Base-by-base conservation (phyloP, 495 filamentous ascomycete genomes). In the Trypethelium eluteriae region DNA sequence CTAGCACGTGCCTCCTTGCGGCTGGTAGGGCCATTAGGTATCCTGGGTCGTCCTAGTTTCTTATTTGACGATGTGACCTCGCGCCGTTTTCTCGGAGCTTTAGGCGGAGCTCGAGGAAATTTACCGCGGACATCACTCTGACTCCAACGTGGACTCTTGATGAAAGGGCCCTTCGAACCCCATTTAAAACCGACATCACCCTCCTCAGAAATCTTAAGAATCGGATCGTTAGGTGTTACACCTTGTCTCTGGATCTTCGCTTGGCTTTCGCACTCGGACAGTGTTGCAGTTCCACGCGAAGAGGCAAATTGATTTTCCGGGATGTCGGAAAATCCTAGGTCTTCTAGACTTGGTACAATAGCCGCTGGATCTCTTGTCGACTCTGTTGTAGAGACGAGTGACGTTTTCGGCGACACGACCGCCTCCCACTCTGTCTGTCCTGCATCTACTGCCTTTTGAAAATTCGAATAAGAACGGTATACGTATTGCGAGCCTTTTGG, bases 381-480 rank as follows among this genome's bases (percentile, higher is more conserved):
- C 75, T 59, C 78, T 80, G n/a, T 75, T 71, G 38, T 75, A 67
- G 41, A 77, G 14, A 32, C 14, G 36, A 32, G 5, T 14, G 49
- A 59, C 7, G 32, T 79, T 64, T 79, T 34, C 5, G 62, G n/a
- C 41, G 62, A 7, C n/a, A 63, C 78, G 25, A 88, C 85, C 2
- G 84, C 83, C 69, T 88, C 85, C 81, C 85, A 88, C 14, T 74
- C 74, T 5, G 82, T 74, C 47, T 80, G 69, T 4, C 84, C 85
- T 36, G 73, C 73, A 38, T 86, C 80, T 14, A 88, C 86, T 11
- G 86, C 75, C 64, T 81, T 79, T 35, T 81, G 72, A 67, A 86
- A 89, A 67, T 84, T 82, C 3, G 70, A 74, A 39, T 77, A 79
- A 2, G 84, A 80, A 62, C 86, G 86, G 64, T 88, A 84, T 18